Evolutionary conservation across 306 rosid genomes (phyloP).

Genomic region (Rosa lucieae): DNA sequence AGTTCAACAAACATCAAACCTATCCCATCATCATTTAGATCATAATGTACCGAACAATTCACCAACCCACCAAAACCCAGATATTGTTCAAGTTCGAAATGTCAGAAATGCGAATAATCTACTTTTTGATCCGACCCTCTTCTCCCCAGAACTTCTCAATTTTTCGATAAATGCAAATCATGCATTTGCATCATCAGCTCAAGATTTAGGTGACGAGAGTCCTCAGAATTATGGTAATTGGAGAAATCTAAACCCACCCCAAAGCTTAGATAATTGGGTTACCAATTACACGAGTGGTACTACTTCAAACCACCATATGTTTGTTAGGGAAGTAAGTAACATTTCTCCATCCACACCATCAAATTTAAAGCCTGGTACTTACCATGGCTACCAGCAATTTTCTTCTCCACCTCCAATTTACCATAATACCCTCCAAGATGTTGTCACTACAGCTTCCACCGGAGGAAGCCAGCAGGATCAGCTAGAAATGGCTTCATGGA

Average conservation of each 20-base stretch:
- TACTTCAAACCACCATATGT: slow-evolving; percentile 16
- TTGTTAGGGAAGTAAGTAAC: slow-evolving; percentile 28
- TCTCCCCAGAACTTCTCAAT: slow-evolving; percentile 46
- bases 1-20: slow-evolving; percentile 39
- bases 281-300: slow-evolving; percentile 40
- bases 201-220: slow-evolving; percentile 22
- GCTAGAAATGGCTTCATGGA: slow-evolving; percentile 36
- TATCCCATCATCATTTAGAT: slow-evolving; percentile 22
- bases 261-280: slow-evolving; percentile 50
- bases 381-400: slow-evolving; percentile 36
- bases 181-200: slow-evolving; percentile 25
- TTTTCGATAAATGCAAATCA: slow-evolving; percentile 35
- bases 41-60: slow-evolving; percentile 31
- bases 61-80: slow-evolving; percentile 37
- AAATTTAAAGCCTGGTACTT: slow-evolving; percentile 20
- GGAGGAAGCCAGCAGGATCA: slow-evolving; percentile 21
- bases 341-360: slow-evolving; percentile 26
- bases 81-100: slow-evolving; percentile 53
- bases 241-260: slow-evolving; percentile 37
- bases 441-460: slow-evolving; percentile 46
- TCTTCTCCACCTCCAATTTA: slow-evolving; percentile 24
- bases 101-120: slow-evolving; percentile 46
- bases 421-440: slow-evolving; percentile 56
- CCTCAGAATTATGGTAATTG: slow-evolving; percentile 26
- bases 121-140: slow-evolving; percentile 48